phyloP scores from a whole-genome alignment of 1,284 basidiomycete species.

The Athelia psychrophila region DNA sequence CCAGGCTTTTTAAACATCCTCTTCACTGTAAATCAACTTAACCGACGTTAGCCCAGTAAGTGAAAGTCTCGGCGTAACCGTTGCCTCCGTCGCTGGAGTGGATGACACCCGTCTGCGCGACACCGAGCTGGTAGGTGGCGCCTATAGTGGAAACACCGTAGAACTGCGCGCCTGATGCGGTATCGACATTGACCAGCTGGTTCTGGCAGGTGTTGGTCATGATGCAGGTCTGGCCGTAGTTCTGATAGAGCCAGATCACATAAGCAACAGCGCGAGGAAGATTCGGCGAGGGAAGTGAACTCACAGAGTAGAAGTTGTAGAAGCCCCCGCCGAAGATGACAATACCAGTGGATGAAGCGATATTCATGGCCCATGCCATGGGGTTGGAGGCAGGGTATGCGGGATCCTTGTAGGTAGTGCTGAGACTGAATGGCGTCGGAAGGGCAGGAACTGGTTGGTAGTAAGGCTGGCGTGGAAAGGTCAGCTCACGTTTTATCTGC shows the following conservation, averaged over 20 bases:
- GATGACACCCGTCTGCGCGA: constrained; percentile 19
- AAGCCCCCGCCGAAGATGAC: constrained; percentile 67
- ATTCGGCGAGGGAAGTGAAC: constrained; percentile 9
- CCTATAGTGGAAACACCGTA: constrained; percentile 66
- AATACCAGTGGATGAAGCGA: constrained; percentile 55
- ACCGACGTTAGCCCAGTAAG: background rate
- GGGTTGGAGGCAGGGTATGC: constrained; percentile 31
- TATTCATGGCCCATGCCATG: constrained; percentile 59
- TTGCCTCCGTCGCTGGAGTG: background rate
- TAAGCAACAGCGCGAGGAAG: constrained; percentile 4
- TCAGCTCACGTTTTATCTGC: background rate
- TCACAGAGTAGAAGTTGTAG: constrained; percentile 63
- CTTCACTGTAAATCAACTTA: too few species aligned
- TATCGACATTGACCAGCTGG: constrained; percentile 59
- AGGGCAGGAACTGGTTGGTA: constrained; percentile 62
- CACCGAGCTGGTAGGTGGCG: constrained; percentile 54
- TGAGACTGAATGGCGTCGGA: constrained; percentile 53
- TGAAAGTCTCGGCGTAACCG: background rate
- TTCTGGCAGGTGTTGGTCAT: constrained; percentile 49
- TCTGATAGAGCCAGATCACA: constrained; percentile 28
- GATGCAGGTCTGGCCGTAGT: constrained; percentile 51
- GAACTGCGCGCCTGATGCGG: constrained; percentile 47
- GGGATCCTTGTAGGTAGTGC: constrained; percentile 55
- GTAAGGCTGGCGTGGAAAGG: constrained; percentile 39
- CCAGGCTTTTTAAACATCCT: too few species aligned